Evolutionary conservation across 345 rosid species (phyloP), one percentile per base, ranked within the genome.

Genomic region (Eucalyptus viminalis): DNA sequence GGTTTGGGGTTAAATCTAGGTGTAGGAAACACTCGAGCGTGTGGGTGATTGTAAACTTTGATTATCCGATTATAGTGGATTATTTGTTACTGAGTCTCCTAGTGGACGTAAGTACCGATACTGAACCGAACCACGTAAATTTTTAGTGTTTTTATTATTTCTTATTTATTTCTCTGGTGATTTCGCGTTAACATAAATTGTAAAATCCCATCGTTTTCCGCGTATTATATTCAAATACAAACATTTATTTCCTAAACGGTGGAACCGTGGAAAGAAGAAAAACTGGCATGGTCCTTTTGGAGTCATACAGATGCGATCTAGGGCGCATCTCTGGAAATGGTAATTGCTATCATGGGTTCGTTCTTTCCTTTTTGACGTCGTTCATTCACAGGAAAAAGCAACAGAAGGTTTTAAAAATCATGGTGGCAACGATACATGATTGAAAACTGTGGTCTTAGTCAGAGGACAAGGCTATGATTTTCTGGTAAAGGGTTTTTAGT

Each of bases 31-130:
- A 49, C 0, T 49, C 3, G 3, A 14, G 3, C 1, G 0, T 45
- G 11, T 49, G 16, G 0, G 6, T 49, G 51, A 49, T 49, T 49
- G 3, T 49, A 49, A 49, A 14, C 0, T 49, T 2, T 49, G 3
- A 49, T 49, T 49, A 0, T 49, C 1, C 6, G 16, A 49, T 5
- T 49, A 5, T 49, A 49, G 7, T 49, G 3, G 6, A 49, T 49
- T 49, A 49, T 49, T 14, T 49, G 0, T 0, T 49, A 5, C 0
- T 14, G 0, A 0, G 17, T 49, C 0, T 49, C 1, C 0, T 0
- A 0, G 3, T 49, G 1, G 3, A 49, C 0, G 3, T 49, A 14
- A 3, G 3, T 49, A 49, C 0, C 3, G 7, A 49, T 49, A 49
- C 7, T 0, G 3, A 0, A 49, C 6, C 0, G 17, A 49, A 49